Conservation (phyloP, 2,329 filamentous ascomycete species). For the Calonectria honghensis region DNA sequence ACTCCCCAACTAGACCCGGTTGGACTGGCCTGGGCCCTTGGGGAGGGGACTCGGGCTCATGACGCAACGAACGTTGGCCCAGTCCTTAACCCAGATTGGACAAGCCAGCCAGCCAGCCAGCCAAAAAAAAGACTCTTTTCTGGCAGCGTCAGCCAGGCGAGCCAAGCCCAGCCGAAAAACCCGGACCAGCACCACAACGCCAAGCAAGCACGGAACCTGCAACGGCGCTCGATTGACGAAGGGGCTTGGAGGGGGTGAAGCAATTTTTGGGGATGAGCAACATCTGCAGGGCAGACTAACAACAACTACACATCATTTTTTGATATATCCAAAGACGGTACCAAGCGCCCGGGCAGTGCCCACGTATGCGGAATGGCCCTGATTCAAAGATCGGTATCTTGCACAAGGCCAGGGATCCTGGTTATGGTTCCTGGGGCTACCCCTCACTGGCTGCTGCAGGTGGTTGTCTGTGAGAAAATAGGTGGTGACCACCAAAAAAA, state of each 20-base stretch:
- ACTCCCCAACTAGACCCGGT: conserved; percentile 36
- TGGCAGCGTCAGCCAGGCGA: conserved; percentile 33
- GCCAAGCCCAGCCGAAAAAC: conserved; percentile 36
- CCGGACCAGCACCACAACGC: conserved; percentile 34
- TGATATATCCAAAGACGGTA: conserved; percentile 29
- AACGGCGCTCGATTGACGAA: conserved; percentile 18
- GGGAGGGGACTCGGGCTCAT: neutral
- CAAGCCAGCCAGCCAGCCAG: conserved; percentile 18
- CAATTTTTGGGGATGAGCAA: neutral
- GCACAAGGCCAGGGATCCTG: conserved; percentile 53
- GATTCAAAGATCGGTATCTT: conserved; percentile 54
- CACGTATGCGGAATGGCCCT: conserved; percentile 40
- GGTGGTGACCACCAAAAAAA: conserved; percentile 48
- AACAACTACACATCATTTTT: conserved; percentile 26
- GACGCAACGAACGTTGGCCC: conserved; percentile 15
- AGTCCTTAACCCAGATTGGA: conserved; percentile 36
- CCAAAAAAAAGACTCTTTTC: conserved; percentile 15
- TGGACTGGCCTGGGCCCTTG: conserved; percentile 26
- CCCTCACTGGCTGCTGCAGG: conserved; percentile 51
- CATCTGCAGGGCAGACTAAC: conserved; percentile 26
- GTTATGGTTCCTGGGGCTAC: conserved; percentile 55
- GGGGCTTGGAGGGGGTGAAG: conserved; percentile 1
- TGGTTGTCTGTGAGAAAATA: conserved; percentile 52
- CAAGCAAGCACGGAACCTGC: conserved; percentile 36
- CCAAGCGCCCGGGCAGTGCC: conserved; percentile 33